A percentile compares a stretch with the other conserved stretches of the same genome.
These are phyloP conservation scores for Kwoniella newhampshirensis DNA, from an alignment of 768 basidiomycete species.

Conservation along the genomic window DNA sequence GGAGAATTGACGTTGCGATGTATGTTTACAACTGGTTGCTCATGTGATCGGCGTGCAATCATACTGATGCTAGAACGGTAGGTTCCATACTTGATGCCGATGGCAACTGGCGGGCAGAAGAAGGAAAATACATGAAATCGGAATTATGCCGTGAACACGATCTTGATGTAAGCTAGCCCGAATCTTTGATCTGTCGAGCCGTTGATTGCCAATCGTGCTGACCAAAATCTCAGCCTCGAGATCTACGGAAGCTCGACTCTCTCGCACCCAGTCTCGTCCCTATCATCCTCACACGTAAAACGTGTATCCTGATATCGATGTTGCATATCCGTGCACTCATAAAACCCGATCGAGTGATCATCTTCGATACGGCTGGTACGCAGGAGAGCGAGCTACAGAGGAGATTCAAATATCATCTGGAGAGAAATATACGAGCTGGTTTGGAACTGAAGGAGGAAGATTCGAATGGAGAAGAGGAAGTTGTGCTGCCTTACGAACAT, in stretches of 20 bases:
- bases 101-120: slow-evolving; percentile 59
- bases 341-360: slow-evolving; percentile 84
- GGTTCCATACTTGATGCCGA: slow-evolving; percentile 84
- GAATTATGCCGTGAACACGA: slow-evolving; percentile 84
- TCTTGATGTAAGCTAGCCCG: slow-evolving; percentile 69
- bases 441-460: slow-evolving; percentile 19
- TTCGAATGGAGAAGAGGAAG: slow-evolving; percentile 27
- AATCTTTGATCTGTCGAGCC: no score
- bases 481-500: slow-evolving; percentile 47
- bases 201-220: no score
- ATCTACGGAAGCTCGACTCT: slow-evolving; percentile 94
- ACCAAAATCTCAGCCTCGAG: slow-evolving; percentile 75
- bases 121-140: slow-evolving; percentile 70
- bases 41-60: background rate
- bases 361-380: slow-evolving; percentile 90
- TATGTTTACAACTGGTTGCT: slow-evolving; percentile 56
- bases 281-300: slow-evolving; percentile 82
- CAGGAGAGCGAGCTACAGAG: slow-evolving; percentile 39
- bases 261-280: slow-evolving; percentile 90
- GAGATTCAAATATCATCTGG: slow-evolving; percentile 45
- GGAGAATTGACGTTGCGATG: slow-evolving; percentile 88
- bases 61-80: slow-evolving; percentile 10
- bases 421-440: slow-evolving; percentile 45
- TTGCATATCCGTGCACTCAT: slow-evolving; percentile 92
- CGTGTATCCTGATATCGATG: slow-evolving; percentile 89